A percentile compares a stretch with the other conserved stretches of the same genome.
These are phyloP conservation scores for Hyaloraphidium curvatum DNA, from an alignment of 192 early-diverging fungal species.

Conservation along the genomic window DNA sequence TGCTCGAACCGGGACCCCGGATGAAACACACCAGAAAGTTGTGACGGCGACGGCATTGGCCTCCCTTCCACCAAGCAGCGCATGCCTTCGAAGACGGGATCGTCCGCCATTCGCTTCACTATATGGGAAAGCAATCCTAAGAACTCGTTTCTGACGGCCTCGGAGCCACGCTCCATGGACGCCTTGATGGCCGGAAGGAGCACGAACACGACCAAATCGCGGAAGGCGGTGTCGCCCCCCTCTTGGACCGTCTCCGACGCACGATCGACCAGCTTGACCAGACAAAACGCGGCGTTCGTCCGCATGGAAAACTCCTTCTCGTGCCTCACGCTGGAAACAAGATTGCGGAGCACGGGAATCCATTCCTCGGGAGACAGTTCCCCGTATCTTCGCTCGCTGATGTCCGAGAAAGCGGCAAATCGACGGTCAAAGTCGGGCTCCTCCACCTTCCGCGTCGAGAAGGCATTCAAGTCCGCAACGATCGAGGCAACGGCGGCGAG, in stretches of 20 bases:
- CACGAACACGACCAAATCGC: constrained; percentile 32
- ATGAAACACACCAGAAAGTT: too few species aligned
- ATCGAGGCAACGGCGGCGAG: constrained; percentile 29
- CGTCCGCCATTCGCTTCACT: too few species aligned
- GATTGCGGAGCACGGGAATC: constrained; percentile 77
- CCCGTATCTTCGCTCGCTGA: too few species aligned
- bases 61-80: too few species aligned
- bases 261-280: too few species aligned
- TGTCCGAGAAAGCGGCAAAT: constrained; percentile 44
- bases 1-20: too few species aligned
- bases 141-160: constrained; percentile 51
- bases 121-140: constrained; percentile 36
- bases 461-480: constrained; percentile 60
- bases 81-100: too few species aligned
- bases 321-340: constrained; percentile 64
- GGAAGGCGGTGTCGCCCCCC: constrained; percentile 12
- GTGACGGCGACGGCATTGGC: too few species aligned
- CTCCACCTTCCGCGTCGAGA: constrained; percentile 48
- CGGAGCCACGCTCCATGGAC: constrained; percentile 27
- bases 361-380: constrained; percentile 59
- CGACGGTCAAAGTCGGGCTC: constrained; percentile 74
- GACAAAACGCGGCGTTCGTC: constrained; percentile 50
- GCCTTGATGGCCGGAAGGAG: constrained; percentile 53
- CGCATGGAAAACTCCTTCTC: constrained; percentile 73
- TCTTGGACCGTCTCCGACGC: too few species aligned